Evolutionary conservation across 805 yeast species (phyloP), one percentile per base, ranked within the genome.

Genomic region (Myxozyma melibiosi): DNA sequence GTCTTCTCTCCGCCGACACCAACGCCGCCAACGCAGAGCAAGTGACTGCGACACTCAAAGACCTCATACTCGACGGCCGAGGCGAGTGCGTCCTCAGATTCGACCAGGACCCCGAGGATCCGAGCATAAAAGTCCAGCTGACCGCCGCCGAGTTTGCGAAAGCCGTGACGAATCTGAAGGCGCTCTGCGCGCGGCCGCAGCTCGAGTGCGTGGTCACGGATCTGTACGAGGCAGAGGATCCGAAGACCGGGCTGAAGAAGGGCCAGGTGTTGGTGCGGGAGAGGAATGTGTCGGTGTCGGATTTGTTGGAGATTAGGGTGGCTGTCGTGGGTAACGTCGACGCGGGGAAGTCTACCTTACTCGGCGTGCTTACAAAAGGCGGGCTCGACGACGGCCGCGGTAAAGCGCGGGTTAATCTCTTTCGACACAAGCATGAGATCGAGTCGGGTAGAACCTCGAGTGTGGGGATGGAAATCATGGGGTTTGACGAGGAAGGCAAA

Each of bases 381-480:
- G 64, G 59, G 5, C 62, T 61, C 13, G 65, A 61, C 38, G 65
- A 61, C 30, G 65, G 65, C 13, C 55, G 65, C 7, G 65, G 65
- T 14, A 61, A 56, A 38, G 65, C 65, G 1, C 61, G 65, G 4
- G 64, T 61, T 6, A 58, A 56, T 41, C 43, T 61, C 38, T 61
- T 61, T 42, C 48, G 65, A 4, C 62, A 60, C 31, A 61, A 61
- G 45, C 65, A 61, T 37, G 65, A 61, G 35, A 18, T 53, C 8
- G 65, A 61, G 38, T 33, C 62, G 6, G 65, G 65, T 0, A 34
- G 65, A n/a, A 61, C 65, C 9, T 61, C 65, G 13, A 56, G 62
- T 38, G 65, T 61, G 1, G 65, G 65, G 18, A 61, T 60, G 64
- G 65, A 61, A 34, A 60, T 61, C 14, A 60, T 61, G 63, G 65